Percentiles rank a stretch among this genome's conserved stretches.
phyloP scores from a whole-genome alignment of 2,329 filamentous ascomycete species.

The Aspergillus fijiensis region DNA sequence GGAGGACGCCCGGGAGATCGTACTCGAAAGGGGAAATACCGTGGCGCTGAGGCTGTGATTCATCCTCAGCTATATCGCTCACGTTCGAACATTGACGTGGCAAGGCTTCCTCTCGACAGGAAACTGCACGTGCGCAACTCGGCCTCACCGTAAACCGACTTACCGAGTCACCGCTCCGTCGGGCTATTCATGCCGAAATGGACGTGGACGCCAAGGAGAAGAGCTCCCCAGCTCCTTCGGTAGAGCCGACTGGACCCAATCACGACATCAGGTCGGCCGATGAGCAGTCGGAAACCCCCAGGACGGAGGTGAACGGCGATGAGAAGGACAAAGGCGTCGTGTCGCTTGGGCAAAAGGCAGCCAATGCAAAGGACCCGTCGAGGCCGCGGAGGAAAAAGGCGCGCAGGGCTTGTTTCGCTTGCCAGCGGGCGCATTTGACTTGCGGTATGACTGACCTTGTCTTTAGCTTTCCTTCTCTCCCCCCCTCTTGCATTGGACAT shows the following conservation, averaged over 20 bases:
- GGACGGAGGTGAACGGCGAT: conserved; percentile 48
- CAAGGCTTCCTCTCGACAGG: neutral
- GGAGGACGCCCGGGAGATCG: neutral
- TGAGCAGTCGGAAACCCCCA: conserved; percentile 38
- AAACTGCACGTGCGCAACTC: conserved; percentile 1
- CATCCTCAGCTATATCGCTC: neutral
- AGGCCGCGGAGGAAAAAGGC: conserved; percentile 94
- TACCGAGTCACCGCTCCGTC: neutral
- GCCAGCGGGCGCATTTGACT: conserved; percentile 93
- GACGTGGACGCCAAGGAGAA: conserved; percentile 34
- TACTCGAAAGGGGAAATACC: neutral
- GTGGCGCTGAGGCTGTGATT: neutral
- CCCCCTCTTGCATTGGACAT: conserved; percentile 10
- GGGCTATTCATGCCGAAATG: conserved; percentile 31
- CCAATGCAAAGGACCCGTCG: conserved; percentile 79
- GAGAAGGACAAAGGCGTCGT: conserved; percentile 50
- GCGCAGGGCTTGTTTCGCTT: conserved; percentile 90
- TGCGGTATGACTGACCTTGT: conserved; percentile 70
- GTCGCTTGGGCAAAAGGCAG: conserved; percentile 63
- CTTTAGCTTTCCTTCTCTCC: conserved; percentile 10
- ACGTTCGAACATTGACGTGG: neutral
- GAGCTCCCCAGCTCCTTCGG: conserved; percentile 37
- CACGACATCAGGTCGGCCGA: conserved; percentile 39
- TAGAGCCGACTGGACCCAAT: conserved; percentile 40
- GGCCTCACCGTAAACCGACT: neutral